These are phyloP conservation scores for Calonectria crousiana DNA, from an alignment of 2,329 filamentous ascomycete genomes.

Conservation along the genomic window DNA sequence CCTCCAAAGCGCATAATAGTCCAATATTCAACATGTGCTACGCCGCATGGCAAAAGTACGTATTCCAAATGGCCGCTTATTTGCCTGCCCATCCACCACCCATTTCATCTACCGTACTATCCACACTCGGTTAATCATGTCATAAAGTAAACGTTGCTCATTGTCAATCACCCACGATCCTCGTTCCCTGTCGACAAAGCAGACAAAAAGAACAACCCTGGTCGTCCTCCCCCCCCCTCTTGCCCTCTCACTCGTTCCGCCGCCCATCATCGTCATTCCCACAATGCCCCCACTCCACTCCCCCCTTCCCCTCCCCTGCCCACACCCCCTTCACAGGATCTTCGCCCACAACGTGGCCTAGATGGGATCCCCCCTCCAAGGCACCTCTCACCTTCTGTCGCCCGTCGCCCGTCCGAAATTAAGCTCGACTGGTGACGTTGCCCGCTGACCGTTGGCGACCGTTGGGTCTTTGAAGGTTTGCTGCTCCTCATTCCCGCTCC, in stretches of 20 bases:
- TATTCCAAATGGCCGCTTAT: background rate
- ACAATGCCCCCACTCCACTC: background rate
- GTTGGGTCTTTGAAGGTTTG: background rate
- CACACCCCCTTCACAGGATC: constrained; percentile 19
- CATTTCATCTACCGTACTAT: background rate
- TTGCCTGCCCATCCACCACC: background rate
- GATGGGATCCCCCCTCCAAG: constrained; percentile 34
- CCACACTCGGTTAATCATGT: background rate
- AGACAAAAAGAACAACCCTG: background rate
- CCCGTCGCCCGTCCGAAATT: constrained; percentile 1
- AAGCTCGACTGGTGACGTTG: constrained; percentile 13
- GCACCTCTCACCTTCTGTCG: background rate
- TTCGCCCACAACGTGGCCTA: constrained; percentile 33
- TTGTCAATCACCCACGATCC: background rate
- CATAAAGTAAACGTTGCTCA: constrained; percentile 4
- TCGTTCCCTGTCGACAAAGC: background rate
- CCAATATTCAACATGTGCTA: background rate
- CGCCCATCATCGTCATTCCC: background rate
- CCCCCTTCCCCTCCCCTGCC: background rate
- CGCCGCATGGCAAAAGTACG: background rate
- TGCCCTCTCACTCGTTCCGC: background rate
- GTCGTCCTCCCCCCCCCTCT: background rate
- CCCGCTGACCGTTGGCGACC: background rate
- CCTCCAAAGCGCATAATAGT: background rate
- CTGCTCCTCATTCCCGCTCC: background rate